phyloP scores from a whole-genome alignment of 345 rosid species.

The Moricandia arvensis region DNA sequence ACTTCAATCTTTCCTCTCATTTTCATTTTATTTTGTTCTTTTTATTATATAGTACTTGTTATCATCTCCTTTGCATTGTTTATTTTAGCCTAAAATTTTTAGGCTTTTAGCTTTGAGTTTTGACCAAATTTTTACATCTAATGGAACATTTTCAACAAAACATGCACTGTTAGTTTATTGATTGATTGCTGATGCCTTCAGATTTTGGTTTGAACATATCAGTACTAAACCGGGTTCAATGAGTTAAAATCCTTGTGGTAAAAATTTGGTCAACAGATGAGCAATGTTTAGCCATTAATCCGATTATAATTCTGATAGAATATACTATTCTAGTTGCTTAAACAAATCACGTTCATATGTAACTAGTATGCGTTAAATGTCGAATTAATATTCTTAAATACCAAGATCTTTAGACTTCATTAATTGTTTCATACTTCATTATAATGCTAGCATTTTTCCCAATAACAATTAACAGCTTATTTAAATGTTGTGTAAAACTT shows the following conservation, averaged over 20 bases:
- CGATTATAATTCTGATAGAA: too few relatives aligned
- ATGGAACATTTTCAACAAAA: not conserved
- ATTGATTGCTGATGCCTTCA: not conserved
- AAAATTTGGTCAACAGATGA: not conserved
- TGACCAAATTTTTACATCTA: not conserved
- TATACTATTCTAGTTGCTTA: not conserved
- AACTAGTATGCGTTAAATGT: not conserved
- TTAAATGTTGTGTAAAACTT: conserved; percentile 18
- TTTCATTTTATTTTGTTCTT: conserved; percentile 2
- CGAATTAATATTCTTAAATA: not conserved
- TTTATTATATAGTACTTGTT: not conserved
- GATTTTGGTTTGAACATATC: not conserved
- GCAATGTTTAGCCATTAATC: not conserved
- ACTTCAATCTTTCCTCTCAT: conserved; percentile 28
- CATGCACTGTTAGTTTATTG: not conserved
- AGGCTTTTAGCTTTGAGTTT: conserved; percentile 14
- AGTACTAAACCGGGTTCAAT: not conserved
- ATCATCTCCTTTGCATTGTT: conserved; percentile 14
- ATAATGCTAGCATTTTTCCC: conserved; percentile 11
- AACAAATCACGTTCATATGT: not conserved
- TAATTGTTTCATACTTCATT: conserved; percentile 9
- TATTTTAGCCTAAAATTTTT: not conserved
- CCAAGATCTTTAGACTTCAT: not conserved
- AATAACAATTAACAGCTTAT: not conserved
- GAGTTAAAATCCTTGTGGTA: not conserved